A percentile compares a stretch with the other conserved stretches of the same genome.
Evolutionary conservation across 352 stramenopile species (phyloP).

Genomic region (Globisporangium recalcitrans): DNA sequence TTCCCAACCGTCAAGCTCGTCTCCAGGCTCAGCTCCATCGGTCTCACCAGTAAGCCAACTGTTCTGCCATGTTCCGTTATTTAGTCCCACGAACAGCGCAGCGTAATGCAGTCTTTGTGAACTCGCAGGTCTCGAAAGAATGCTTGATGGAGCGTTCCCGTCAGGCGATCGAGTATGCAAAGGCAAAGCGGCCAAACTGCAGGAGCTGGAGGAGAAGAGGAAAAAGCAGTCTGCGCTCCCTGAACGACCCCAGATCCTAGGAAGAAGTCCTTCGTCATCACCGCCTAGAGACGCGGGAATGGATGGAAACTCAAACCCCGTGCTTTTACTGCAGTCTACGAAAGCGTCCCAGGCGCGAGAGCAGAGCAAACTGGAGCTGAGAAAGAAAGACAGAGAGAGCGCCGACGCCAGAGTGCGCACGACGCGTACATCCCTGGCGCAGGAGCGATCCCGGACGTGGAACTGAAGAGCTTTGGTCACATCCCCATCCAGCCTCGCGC

Average conservation of each 20-base stretch:
- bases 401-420: slow-evolving; percentile 45
- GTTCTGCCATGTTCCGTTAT: not conserved
- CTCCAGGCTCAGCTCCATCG: not conserved
- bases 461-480: slow-evolving; percentile 67
- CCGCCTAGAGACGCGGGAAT: not conserved
- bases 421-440: slow-evolving; percentile 47
- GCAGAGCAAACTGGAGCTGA: slow-evolving; percentile 43
- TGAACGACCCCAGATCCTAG: slow-evolving; percentile 24
- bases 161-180: slow-evolving; percentile 51
- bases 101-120: not conserved
- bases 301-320: slow-evolving; percentile 2
- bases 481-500: slow-evolving; percentile 56
- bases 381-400: slow-evolving; percentile 26
- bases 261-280: not conserved
- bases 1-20: slow-evolving; percentile 16
- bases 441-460: slow-evolving; percentile 41
- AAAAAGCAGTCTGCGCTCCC: slow-evolving; percentile 36
- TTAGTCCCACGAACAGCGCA: not conserved
- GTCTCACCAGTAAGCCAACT: slow-evolving; percentile 25
- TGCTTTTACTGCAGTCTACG: slow-evolving; percentile 36
- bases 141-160: slow-evolving; percentile 46
- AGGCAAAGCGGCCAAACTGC: slow-evolving; percentile 43
- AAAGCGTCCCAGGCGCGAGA: slow-evolving; percentile 48
- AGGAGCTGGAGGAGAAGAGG: slow-evolving; percentile 33
- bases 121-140: slow-evolving; percentile 32